A percentile compares a stretch with the other conserved stretches of the same genome.
These are phyloP conservation scores for Chamaenerion angustifolium DNA, from an alignment of 345 rosid genomes.

Conservation along the genomic window DNA sequence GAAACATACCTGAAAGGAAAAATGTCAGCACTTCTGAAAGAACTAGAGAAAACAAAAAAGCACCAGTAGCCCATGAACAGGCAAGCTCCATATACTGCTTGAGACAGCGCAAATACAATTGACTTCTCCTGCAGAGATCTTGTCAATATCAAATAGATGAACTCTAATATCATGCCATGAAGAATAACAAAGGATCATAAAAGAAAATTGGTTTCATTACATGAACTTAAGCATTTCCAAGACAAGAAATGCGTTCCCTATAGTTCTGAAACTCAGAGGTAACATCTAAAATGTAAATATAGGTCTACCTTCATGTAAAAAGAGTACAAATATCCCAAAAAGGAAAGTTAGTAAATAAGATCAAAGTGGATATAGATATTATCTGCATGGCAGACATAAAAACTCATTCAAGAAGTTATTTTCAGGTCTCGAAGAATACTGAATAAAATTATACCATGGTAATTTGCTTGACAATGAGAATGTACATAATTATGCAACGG, in stretches of 20 bases:
- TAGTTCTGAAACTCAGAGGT: too few species aligned
- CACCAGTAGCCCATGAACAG: conserved; percentile 78
- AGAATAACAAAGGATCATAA: conserved; percentile 1
- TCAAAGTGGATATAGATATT: neutral
- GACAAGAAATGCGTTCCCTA: too few species aligned
- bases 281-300: too few species aligned
- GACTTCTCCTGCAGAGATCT: conserved; percentile 43
- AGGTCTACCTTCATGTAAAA: too few species aligned
- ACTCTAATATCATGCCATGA: neutral
- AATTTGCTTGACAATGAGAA: conserved; percentile 44
- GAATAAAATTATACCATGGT: conserved; percentile 38
- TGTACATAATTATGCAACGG: conserved; percentile 63
- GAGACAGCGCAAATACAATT: conserved; percentile 57
- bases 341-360: neutral
- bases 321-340: too few species aligned
- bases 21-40: conserved; percentile 34
- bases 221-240: too few species aligned
- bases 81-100: conserved; percentile 72
- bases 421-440: neutral
- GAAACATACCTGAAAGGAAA: conserved; percentile 70
- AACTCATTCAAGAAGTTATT: neutral
- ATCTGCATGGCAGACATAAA: neutral
- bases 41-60: conserved; percentile 46
- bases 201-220: neutral
- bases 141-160: neutral